Evolutionary conservation across 2,329 filamentous ascomycete genomes (phyloP), one percentile per base, ranked within the genome.

Genomic region (Sporothrix globosa): DNA sequence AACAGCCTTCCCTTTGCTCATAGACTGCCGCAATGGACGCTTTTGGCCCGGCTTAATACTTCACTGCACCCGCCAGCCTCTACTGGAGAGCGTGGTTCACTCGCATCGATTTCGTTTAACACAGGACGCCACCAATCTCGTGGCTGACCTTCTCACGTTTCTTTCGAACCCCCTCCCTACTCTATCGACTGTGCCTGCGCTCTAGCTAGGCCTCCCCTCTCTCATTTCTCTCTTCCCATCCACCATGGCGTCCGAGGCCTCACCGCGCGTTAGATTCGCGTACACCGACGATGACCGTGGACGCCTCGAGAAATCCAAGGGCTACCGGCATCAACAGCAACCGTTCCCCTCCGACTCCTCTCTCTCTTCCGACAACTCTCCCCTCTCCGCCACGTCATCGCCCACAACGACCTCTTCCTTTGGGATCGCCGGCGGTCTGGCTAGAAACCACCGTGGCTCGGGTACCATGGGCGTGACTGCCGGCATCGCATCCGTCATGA

Each of bases 221-320:
- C 48, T 27, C 14, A 21, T 27, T 24, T n/a, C 13, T 14, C 52
- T 24, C 24, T 41, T n/a, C 14, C 9, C 48, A 52, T 61, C 34
- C 63, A 69, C 9, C 52, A 80, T 80, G 79, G 74, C 79, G 76
- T 77, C 81, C 75, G 86, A 88, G 73, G 78, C 82, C 48, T 86
- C 86, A 13, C 84, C 86, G 67, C 83, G 86, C 73, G 85, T 89
- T 73, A 84, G 86, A 73, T 89, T 89, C 75, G 84, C 84, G 60
- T 81, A 83, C 72, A 78, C 79, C 76, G 85, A 84, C 71, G 80
- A 83, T 70, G 83, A 84, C 30, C 78, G 82, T 44, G 73, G 76
- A 48, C 80, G 79, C 30, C 71, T 78, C 65, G 84, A 86, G 34
- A 82, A 80, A 74, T 73, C 79, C 73, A 84, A 80, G 71, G 77